Conservation (phyloP, 1,139 yeast genomes). For the Candida sanyaensis region DNA sequence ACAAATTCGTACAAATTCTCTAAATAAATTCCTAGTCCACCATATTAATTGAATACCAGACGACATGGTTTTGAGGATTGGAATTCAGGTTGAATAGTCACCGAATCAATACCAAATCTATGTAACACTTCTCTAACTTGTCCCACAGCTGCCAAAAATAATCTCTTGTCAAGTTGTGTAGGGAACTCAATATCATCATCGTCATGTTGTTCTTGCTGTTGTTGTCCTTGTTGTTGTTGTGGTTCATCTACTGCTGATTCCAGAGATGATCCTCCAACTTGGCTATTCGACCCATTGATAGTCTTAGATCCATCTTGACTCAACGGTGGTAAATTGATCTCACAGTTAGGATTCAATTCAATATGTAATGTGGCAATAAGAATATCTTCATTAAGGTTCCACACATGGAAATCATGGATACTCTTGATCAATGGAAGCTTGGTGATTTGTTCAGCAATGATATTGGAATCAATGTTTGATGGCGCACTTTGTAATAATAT, state of each 20-base stretch:
- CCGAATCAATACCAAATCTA: constrained; percentile 85
- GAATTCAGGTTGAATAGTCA: constrained; percentile 93
- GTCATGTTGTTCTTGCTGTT: no score
- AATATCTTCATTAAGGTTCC: constrained; percentile 91
- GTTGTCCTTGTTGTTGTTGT: constrained; percentile 11
- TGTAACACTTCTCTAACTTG: constrained; percentile 80
- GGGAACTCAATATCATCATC: constrained; percentile 1
- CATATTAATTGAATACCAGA: neutral
- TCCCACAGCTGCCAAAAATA: constrained; percentile 71
- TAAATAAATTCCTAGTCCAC: no score
- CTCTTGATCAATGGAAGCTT: constrained; percentile 74
- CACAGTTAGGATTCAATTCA: constrained; percentile 52
- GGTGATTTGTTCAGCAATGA: constrained; percentile 67
- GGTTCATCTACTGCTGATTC: constrained; percentile 1
- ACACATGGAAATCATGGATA: constrained; percentile 92
- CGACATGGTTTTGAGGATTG: constrained; percentile 3
- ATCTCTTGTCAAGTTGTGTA: constrained; percentile 30
- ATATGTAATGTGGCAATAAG: constrained; percentile 89
- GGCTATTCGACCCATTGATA: no score
- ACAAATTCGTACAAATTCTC: no score
- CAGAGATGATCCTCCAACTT: constrained; percentile 5
- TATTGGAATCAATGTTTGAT: constrained; percentile 71
- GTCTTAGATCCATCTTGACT: constrained; percentile 31
- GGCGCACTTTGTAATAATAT: constrained; percentile 95
- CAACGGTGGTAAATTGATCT: constrained; percentile 5